Evolutionary conservation across 2,329 filamentous ascomycete genomes (phyloP), one percentile per base, ranked within the genome.

Genomic region (Chrysosporium keratinophilum): DNA sequence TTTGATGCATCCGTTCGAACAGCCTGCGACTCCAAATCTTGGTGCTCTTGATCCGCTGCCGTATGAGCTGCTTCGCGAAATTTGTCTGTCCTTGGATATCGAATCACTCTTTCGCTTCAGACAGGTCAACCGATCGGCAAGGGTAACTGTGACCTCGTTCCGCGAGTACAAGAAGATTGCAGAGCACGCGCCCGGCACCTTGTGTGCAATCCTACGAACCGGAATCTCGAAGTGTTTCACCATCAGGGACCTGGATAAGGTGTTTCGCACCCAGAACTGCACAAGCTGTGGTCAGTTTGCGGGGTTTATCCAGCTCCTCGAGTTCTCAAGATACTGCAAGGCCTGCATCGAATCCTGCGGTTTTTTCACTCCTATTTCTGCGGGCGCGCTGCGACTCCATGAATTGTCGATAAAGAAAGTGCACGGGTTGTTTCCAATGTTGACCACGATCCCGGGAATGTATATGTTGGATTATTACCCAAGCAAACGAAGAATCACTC

Each of bases 261-360:
- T 50, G 17, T 40, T 54, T 28, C 34, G 52, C 39, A 54, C 52
- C 12, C 44, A 40, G 40, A 45, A 50, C 35, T 54, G 52, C 39
- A 35, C 35, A 14, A 6, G 12, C 6, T 54, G 52, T 37, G 44
- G 42, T 14, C 40, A n/a, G n/a, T 54, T 54, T 54, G 52, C 34
- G 17, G 45, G 52, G 10, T 54, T 54, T 54, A 20, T 54, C 42
- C 49, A 50, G 17, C 44, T 54, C 12, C 52, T 37, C n/a, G 37
- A 35, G 11, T 48, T 49, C 41, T 37, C 28, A n/a, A 37, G 50
- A 34, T 46, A 42, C 23, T 53, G 50, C 37, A 37, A 47, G 14
- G 28, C 11, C 17, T 53, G 50, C 33, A 31, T 53, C 40, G 39
- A 19, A 14, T 20, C 28, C 33, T 17, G 23, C 20, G 40, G 34